Evolutionary conservation across 257 asterid species (phyloP).

Genomic region (Gentiana straminea): DNA sequence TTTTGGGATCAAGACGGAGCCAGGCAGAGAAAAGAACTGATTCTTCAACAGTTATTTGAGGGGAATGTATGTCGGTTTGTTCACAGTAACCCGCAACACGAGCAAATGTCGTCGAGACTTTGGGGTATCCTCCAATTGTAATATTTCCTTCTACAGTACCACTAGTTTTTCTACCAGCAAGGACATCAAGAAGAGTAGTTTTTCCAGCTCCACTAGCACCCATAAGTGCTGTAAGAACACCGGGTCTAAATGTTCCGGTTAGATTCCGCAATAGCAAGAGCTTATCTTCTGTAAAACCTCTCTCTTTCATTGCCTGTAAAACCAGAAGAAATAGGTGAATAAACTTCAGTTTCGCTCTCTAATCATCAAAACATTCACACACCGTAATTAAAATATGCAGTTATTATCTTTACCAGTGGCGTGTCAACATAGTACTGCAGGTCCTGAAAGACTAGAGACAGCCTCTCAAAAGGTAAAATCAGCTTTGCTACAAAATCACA

Average conservation of each 20-base stretch:
- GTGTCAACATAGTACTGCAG: slow-evolving; percentile 43
- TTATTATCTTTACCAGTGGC: slow-evolving; percentile 26
- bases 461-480: slow-evolving; percentile 58
- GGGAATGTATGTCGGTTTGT: slow-evolving; percentile 46
- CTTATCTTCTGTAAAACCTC: slow-evolving; percentile 25
- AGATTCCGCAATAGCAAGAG: slow-evolving; percentile 36
- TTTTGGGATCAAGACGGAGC: slow-evolving; percentile 39
- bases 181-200: slow-evolving; percentile 56
- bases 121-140: slow-evolving; percentile 43
- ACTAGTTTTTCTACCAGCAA: slow-evolving; percentile 46
- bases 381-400: not conserved
- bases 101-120: slow-evolving; percentile 39
- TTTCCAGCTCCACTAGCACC: slow-evolving; percentile 56
- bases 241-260: slow-evolving; percentile 44
- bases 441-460: slow-evolving; percentile 37
- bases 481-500: slow-evolving; percentile 32
- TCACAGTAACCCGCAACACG: slow-evolving; percentile 49
- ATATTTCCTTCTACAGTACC: slow-evolving; percentile 42
- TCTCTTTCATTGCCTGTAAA: slow-evolving; percentile 38
- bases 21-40: slow-evolving; percentile 45
- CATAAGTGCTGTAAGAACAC: slow-evolving; percentile 52
- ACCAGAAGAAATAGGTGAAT: not conserved
- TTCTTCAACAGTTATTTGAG: slow-evolving; percentile 44
- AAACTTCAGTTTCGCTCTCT: not conserved
- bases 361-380: not conserved